These are phyloP conservation scores for Penicillium pancosmium DNA, from an alignment of 495 filamentous ascomycete species.

Conservation along the genomic window DNA sequence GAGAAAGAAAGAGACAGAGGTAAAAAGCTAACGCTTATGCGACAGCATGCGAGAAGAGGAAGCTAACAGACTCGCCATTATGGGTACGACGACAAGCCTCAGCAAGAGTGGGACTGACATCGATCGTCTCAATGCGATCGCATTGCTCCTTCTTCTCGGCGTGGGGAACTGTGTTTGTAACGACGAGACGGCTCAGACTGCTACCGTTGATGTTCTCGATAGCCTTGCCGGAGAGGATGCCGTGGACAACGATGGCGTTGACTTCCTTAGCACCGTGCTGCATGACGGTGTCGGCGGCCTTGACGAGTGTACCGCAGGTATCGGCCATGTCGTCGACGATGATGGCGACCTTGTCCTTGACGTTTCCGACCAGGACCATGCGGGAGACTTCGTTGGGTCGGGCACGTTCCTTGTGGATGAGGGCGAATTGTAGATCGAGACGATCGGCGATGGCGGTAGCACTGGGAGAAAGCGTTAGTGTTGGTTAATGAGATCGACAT, in stretches of 20 bases:
- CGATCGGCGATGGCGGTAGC: conserved; percentile 96
- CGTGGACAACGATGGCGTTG: conserved; percentile 94
- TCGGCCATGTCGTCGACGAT: conserved; percentile 87
- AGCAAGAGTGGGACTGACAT: conserved; percentile 84
- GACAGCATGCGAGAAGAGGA: conserved; percentile 87
- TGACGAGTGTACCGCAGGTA: conserved; percentile 92
- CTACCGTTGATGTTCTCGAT: conserved; percentile 89
- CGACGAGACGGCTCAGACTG: conserved; percentile 73
- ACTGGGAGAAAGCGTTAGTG: conserved; percentile 34
- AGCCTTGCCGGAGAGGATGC: conserved; percentile 89
- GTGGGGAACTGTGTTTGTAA: conserved; percentile 97
- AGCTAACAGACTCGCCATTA: conserved; percentile 92
- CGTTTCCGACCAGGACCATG: conserved; percentile 81
- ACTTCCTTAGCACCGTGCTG: conserved; percentile 85
- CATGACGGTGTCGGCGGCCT: conserved; percentile 90
- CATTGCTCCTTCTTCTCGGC: conserved; percentile 74
- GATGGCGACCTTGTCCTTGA: conserved; percentile 65
- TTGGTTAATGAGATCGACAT: neutral
- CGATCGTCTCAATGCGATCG: conserved; percentile 82
- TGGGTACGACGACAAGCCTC: conserved; percentile 80
- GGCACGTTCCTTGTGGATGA: conserved; percentile 98
- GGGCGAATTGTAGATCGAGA: conserved; percentile 91
- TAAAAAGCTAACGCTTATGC: conserved; percentile 27
- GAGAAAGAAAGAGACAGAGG: conserved; percentile 1
- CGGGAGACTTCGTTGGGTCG: conserved; percentile 93